Percentiles rank a stretch among this genome's conserved stretches.
These are phyloP conservation scores for Fusarium sp. DNA, from an alignment of 2,329 filamentous ascomycete species.

Conservation along the genomic window DNA sequence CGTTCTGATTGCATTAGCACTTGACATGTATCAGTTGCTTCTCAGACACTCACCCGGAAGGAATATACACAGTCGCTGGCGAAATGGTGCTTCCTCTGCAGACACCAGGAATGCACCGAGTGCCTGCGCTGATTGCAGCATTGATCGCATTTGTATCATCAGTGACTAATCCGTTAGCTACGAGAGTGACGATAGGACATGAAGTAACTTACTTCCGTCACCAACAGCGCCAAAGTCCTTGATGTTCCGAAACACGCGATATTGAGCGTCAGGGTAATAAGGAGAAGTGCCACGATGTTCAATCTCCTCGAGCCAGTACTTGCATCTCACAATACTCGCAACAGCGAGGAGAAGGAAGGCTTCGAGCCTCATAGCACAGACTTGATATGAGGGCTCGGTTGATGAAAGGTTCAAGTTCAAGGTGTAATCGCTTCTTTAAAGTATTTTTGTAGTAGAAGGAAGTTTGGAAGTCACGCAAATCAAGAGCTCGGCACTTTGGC, in stretches of 20 bases:
- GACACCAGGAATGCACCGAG: constrained; percentile 42
- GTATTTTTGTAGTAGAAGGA: neutral
- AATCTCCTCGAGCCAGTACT: constrained; percentile 49
- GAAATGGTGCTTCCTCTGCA: constrained; percentile 51
- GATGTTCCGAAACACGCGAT: constrained; percentile 49
- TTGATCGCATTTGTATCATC: constrained; percentile 48
- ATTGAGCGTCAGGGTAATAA: constrained; percentile 46
- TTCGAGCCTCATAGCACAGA: constrained; percentile 35
- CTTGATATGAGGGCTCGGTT: neutral
- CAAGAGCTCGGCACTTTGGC: neutral
- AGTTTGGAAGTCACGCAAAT: neutral
- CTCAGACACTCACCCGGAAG: constrained; percentile 50
- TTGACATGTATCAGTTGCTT: constrained; percentile 17
- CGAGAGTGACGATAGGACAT: neutral
- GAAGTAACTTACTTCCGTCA: constrained; percentile 44
- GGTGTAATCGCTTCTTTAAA: neutral
- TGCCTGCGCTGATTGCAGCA: constrained; percentile 44
- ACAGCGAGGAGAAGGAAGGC: constrained; percentile 24
- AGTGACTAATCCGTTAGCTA: constrained; percentile 32
- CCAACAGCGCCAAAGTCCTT: constrained; percentile 49
- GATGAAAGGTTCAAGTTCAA: neutral
- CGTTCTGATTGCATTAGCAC: constrained; percentile 55
- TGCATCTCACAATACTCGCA: constrained; percentile 16
- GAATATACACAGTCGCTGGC: constrained; percentile 54
- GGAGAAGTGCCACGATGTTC: constrained; percentile 46